Base-by-base conservation (phyloP, 2,329 filamentous ascomycete genomes). In the Tolypocladium paradoxum region DNA sequence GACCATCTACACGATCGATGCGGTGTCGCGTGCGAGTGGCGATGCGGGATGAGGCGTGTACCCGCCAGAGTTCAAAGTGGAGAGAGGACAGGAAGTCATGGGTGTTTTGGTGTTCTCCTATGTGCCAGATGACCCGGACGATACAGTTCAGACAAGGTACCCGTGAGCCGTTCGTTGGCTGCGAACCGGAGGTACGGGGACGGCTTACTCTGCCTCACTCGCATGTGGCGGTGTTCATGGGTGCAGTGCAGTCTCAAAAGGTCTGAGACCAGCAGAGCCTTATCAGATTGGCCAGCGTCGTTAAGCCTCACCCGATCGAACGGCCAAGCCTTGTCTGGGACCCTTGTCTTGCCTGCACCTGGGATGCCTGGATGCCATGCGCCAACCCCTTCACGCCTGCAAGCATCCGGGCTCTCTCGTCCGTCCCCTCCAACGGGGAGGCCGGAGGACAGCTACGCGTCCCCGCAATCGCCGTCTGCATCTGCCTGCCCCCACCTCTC, bases 1-100 rank as follows among this genome's bases (percentile, higher is more conserved):
- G 35, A 18, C 33, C 34, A 9, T 37, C 14, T 33, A 18, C 16
- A 46, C n/a, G 20, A 36, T 46, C 29, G 38, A 51, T 36, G 29
- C 31, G 37, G 29, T 27, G n/a, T n/a, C 27, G 33, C 45, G 18
- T n/a, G 51, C 29, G 20, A 34, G 36, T 34, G 35, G n/a, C 31
- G 16, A 49, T 34, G 36, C 35, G 43, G 46, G 27, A 53, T 53
- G 51, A 49, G 51, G 46, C 36, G 46, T 40, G 45, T 48, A 52
- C 43, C 22, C 35, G 45, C n/a, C 37, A 14, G 36, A 31, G 1
- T 36, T n/a, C 20, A 31, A 29, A 35, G 34, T 35, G 34, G 34
- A 35, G 34, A 35, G 18, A 31, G 18, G 16, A 16, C 40, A 29
- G 43, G 43, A 45, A n/a, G 3, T 6, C 24, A 18, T 2, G 16